Evolutionary conservation across 768 basidiomycete genomes (phyloP), one percentile per base, ranked within the genome.

Genomic region (Mrakia hoshinonis): DNA sequence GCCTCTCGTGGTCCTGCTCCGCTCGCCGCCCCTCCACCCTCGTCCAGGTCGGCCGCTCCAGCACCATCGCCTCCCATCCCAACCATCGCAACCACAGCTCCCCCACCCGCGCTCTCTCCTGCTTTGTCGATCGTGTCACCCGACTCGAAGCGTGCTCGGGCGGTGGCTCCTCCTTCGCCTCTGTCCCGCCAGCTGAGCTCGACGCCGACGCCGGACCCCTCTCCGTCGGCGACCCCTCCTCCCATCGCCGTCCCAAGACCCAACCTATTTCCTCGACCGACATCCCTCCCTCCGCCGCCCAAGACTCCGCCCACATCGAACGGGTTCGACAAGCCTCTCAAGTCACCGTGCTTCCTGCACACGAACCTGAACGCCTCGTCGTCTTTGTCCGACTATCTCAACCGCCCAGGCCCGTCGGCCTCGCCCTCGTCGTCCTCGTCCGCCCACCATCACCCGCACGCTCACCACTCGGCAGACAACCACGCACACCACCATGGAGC

Each of bases 261-360:
- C 15, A 61, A 39, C 58, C 13, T 61, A 22, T 36, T 38, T 6
- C 36, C 43, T 9, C 54, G 64, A 0, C 70, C 70, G 3, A 38
- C 47, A 18, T 67, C 70, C 11, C 65, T 72, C 24, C 64, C 70
- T 13, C 47, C 55, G 6, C 66, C 65, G 1, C 26, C 64, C 18
- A n/a, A 31, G 7, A 3, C 70, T 13, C 1, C 22, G 12, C 6
- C 61, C 11, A 15, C 24, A 0, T 1, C 9, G 46, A 24, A 18
- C 6, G 12, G 26, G 48, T 38, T 26, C 22, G 20, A 36, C 1
- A 18, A 54, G 24, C 69, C 69, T 31, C 46, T 66, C n/a, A 66
- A 83, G 55, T 92, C 91, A 0, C 93, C 93, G 12, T 96, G 92
- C 78, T 95, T 93, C 80, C 87, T 97, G 47, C 93, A 97, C 81